Percentiles rank a stretch among this genome's conserved stretches.
Evolutionary conservation across 2,329 filamentous ascomycete species (phyloP).

Genomic region (Penicillium frequentans): DNA sequence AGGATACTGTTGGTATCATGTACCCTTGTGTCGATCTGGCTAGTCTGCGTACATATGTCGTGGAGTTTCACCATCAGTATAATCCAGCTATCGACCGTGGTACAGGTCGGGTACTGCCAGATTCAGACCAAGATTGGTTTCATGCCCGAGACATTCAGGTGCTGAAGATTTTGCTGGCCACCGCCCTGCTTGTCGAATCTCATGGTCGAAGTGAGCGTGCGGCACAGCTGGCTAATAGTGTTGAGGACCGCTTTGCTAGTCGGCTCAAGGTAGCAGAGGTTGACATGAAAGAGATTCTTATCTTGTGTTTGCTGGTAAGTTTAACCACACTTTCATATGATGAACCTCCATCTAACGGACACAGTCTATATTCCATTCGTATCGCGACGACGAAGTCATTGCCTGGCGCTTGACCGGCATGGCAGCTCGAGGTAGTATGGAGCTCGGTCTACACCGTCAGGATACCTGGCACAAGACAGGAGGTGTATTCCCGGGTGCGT

Average conservation of each 20-base stretch:
- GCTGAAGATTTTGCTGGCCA: conserved; percentile 79
- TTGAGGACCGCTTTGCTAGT: conserved; percentile 35
- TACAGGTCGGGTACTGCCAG: not conserved
- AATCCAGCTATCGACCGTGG: not conserved
- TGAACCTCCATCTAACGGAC: not conserved
- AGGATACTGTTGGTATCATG: conserved; percentile 87
- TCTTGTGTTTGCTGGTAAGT: conserved; percentile 32
- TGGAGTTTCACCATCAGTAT: conserved; percentile 23
- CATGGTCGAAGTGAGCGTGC: conserved; percentile 68
- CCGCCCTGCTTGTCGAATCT: conserved; percentile 71
- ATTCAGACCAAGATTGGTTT: conserved; percentile 35
- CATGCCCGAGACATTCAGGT: conserved; percentile 58
- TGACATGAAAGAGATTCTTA: conserved; percentile 41
- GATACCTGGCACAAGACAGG: conserved; percentile 40
- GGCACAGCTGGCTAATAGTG: conserved; percentile 33
- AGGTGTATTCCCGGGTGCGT: conserved; percentile 37
- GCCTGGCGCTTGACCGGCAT: conserved; percentile 52
- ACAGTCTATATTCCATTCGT: conserved; percentile 40
- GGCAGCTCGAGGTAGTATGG: conserved; percentile 48
- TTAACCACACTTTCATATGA: not conserved
- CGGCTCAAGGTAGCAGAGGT: conserved; percentile 36
- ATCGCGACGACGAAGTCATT: conserved; percentile 52
- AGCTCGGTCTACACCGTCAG: conserved; percentile 51
- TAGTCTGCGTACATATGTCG: conserved; percentile 55
- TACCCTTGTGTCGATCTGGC: conserved; percentile 79